Base-by-base conservation (phyloP, 768 basidiomycete genomes). In the Rhodotorula kratochvilovae region DNA sequence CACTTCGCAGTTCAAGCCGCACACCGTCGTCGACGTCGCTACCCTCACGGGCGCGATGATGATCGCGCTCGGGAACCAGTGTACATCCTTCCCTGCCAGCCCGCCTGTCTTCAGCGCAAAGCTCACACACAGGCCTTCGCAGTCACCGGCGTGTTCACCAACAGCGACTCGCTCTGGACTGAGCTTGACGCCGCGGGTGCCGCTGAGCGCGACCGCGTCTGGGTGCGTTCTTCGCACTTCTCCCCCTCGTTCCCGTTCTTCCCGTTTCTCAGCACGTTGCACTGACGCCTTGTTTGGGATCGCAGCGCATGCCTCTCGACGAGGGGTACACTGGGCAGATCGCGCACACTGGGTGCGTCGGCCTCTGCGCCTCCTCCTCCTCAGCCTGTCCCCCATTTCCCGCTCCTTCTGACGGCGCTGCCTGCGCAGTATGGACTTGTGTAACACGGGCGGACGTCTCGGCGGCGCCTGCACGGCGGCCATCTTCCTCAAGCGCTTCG, bases 21-120 rank as follows among this genome's bases (percentile, higher is more conserved):
- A 90, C 77, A 90, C 89, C 0, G 82, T 92, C 60, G 86, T 94
- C 70, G 90, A 94, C 77, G 91, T 91, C 35, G 92, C 92, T 23
- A 93, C 91, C 1, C 84, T 93, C 56, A 92, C 90, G 29, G 88
- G 88, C 19, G 89, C 90, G 8, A 87, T 89, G 81, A 81, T 83
- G 55, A 81, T 88, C 67, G 88, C 90, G 11, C 83, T 92, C 46
- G 91, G 92, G 54, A 88, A 90, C 65, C 80, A 70, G 31, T 70
- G 63, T 45, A 55, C 39, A 42, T 46, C 8, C 31, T 31, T 23
- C 23, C 19, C 54, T 27, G 8, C 36, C 16, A 21, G 27, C 36
- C n/a, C n/a, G 13, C 23, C 4, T 3, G 3, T 2, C 11, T n/a
- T 16, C 13, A 2, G 0, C 5, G 21, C 61, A 51, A 31, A 62